Evolutionary conservation across 371 early-diverging fungal species (phyloP).

Genomic region (Rhizomucor pusillus): DNA sequence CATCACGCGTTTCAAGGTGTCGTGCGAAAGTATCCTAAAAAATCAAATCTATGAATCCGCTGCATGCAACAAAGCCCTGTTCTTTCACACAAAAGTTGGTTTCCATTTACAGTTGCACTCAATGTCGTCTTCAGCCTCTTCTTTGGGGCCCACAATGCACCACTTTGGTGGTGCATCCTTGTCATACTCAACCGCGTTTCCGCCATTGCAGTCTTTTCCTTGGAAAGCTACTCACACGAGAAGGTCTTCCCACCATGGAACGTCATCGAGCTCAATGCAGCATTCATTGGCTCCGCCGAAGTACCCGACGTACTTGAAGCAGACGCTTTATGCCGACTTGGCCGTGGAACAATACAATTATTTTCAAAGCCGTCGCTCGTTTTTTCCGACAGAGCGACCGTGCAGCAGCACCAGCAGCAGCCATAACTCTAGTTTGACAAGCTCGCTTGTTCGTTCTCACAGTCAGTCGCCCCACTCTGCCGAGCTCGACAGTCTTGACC

Average conservation of each 20-base stretch:
- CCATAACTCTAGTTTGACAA: too few relatives aligned
- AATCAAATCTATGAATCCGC: background rate
- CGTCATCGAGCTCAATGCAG: slow-evolving; percentile 3
- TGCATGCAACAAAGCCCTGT: background rate
- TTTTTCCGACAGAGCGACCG: background rate
- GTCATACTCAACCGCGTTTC: slow-evolving; percentile 24
- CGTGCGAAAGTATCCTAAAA: background rate
- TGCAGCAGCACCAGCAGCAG: too few relatives aligned
- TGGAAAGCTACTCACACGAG: slow-evolving; percentile 7
- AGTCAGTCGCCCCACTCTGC: too few relatives aligned
- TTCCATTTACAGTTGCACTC: background rate
- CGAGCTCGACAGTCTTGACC: slow-evolving; percentile 19
- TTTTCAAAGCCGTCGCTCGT: slow-evolving; percentile 6
- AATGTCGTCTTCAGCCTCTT: slow-evolving; percentile 16
- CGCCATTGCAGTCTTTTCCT: slow-evolving; percentile 23
- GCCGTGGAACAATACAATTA: slow-evolving; percentile 21
- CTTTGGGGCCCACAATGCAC: slow-evolving; percentile 8
- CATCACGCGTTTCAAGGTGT: too few relatives aligned
- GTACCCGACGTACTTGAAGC: slow-evolving; percentile 27
- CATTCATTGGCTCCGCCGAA: slow-evolving; percentile 18
- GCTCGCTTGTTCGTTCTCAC: too few relatives aligned
- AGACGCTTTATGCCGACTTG: slow-evolving; percentile 32
- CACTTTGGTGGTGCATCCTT: slow-evolving; percentile 1
- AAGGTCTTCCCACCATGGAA: slow-evolving; percentile 8
- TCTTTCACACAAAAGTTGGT: slow-evolving; percentile 1